phyloP scores from a whole-genome alignment of 805 yeast genomes.

The Ogataea trehaloabstinens region DNA sequence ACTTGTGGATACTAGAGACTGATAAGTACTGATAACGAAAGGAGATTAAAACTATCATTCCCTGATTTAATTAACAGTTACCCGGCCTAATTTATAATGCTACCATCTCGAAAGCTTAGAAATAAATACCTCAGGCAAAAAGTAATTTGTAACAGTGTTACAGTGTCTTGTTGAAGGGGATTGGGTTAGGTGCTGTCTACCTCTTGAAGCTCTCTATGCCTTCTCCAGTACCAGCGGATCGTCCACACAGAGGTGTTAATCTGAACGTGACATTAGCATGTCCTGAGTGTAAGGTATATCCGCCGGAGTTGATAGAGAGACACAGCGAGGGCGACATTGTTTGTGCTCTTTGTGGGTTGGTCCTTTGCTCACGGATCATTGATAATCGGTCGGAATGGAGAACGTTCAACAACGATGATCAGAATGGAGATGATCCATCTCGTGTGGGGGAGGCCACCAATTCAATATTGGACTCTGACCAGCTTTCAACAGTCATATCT shows the following conservation, averaged over 20 bases:
- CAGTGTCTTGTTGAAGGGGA: neutral
- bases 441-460: slow-evolving; percentile 99
- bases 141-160: neutral
- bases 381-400: slow-evolving; percentile 99
- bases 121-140: neutral
- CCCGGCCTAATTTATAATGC: neutral
- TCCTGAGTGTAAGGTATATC: slow-evolving; percentile 94
- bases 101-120: neutral
- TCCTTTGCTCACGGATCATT: slow-evolving; percentile 84
- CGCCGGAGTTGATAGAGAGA: slow-evolving; percentile 92
- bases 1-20: no score
- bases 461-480: slow-evolving; percentile 87
- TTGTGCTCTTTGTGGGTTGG: slow-evolving; percentile 96
- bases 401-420: slow-evolving; percentile 96
- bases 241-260: slow-evolving; percentile 61
- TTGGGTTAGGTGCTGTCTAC: neutral
- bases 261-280: slow-evolving; percentile 87
- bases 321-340: slow-evolving; percentile 98
- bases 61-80: no score
- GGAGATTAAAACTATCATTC: no score
- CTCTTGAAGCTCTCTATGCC: slow-evolving; percentile 14
- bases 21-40: no score
- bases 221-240: slow-evolving; percentile 19
- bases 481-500: slow-evolving; percentile 89
- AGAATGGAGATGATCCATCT: slow-evolving; percentile 95